Base-by-base conservation (phyloP, 805 yeast species). In the Saccharomycopsis javanensis region DNA sequence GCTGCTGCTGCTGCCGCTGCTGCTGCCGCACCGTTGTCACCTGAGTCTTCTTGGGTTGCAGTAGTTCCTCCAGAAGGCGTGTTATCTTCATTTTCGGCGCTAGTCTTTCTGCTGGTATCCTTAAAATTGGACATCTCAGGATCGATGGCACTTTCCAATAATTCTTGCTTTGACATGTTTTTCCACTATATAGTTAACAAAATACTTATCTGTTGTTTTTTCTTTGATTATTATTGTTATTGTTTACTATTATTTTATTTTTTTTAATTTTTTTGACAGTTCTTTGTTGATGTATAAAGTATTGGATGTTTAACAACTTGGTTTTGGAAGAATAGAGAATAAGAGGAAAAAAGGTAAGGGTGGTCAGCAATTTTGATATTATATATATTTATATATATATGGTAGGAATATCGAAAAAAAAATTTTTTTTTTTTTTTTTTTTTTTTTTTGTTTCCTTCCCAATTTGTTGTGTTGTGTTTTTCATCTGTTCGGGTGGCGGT, bases 91-190 rank as follows among this genome's bases (percentile, higher is more conserved):
- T 34, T 10, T 16, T 10, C 4, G 18, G 10, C 11, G 18, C 42
- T 35, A 15, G n/a, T 8, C 11, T 42, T 42, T 42, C 28, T 42
- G 15, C 15, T 23, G 4, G 48, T 11, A 28, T 42, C 48, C 48
- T 42, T 42, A 28, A 42, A 42, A 25, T 42, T 42, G 28, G 48
- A 42, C 48, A 42, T 42, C 23, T 42, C 48, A 42, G 48, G 48
- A 13, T 42, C 48, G 23, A 42, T 42, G 23, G 48, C 48, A n/a
- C 48, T 42, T 5, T 42, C 48, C 48, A 42, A 42, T 25, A 42
- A 20, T 25, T 42, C 48, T 42, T 42, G 28, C 25, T 42, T 42
- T 7, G 48, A 42, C 48, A 42, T 42, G 23, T 42, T 25, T 42
- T 23, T 10, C 6, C 15, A 5, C 11, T 4, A 20, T 7, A 16